Percentiles rank a stretch among this genome's conserved stretches.
Evolutionary conservation across 139 green algal genomes (phyloP).

Genomic region (Tetradesmus lagerheimii): DNA sequence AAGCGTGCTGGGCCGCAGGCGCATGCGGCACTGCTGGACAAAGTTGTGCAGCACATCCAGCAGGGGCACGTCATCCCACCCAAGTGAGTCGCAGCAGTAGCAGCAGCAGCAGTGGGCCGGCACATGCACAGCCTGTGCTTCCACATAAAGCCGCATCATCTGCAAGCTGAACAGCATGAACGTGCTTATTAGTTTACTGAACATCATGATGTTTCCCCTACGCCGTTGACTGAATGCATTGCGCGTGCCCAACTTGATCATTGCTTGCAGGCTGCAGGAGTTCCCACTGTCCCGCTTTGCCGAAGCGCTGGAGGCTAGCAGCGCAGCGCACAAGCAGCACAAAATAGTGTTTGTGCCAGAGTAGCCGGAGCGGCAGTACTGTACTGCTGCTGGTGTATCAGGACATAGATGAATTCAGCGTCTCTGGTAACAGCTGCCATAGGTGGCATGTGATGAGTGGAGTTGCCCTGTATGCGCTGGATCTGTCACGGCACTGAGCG

Average conservation of each 20-base stretch:
- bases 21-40: constrained; percentile 39
- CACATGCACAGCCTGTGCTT: background rate
- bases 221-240: background rate
- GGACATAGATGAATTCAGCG: background rate
- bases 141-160: background rate
- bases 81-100: background rate
- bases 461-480: too few relatives aligned
- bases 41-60: constrained; percentile 29
- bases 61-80: constrained; percentile 37
- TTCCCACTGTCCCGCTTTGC: constrained; percentile 8
- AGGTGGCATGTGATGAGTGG: too few relatives aligned
- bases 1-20: constrained; percentile 35
- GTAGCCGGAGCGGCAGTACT: background rate
- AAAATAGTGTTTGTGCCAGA: constrained; percentile 40
- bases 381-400: background rate
- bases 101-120: background rate
- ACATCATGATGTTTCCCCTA: too few relatives aligned
- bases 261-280: background rate
- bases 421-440: too few relatives aligned
- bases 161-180: background rate
- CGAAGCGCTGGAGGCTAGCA: constrained; percentile 11
- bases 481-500: too few relatives aligned
- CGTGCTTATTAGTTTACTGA: background rate
- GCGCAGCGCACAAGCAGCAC: background rate
- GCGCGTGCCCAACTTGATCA: background rate